Percentiles rank a stretch among this genome's conserved stretches.
Evolutionary conservation across 805 yeast genomes (phyloP).

Genomic region (Nadsonia fulvescens): DNA sequence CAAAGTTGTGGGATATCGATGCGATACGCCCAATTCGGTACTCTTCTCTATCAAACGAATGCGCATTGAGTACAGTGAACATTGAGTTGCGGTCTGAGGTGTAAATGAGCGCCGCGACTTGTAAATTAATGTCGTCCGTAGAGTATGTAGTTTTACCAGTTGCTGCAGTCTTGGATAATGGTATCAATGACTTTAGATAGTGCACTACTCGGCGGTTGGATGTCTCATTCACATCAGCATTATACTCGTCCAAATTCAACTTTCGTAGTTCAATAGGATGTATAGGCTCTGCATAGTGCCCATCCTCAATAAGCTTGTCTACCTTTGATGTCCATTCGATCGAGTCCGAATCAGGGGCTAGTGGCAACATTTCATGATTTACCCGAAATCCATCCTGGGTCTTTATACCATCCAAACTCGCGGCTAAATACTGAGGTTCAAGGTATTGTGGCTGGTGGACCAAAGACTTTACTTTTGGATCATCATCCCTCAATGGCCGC

Average conservation of each 20-base stretch:
- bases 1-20: slow-evolving; percentile 16
- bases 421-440: no score
- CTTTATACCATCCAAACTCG: slow-evolving; percentile 4
- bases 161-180: slow-evolving; percentile 11
- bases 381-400: slow-evolving; percentile 8
- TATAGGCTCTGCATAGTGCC: slow-evolving; percentile 5
- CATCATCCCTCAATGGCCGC: slow-evolving; percentile 5
- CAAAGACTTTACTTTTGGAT: slow-evolving; percentile 6
- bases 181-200: slow-evolving; percentile 14
- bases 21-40: slow-evolving; percentile 12
- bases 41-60: no score
- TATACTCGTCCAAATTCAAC: slow-evolving; percentile 11
- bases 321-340: slow-evolving; percentile 9
- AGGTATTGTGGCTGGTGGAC: slow-evolving; percentile 8
- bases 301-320: slow-evolving; percentile 3
- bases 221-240: slow-evolving; percentile 2
- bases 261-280: slow-evolving; percentile 17
- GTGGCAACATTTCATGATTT: slow-evolving; percentile 11
- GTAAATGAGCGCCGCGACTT: slow-evolving; percentile 16
- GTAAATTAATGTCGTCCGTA: slow-evolving; percentile 11
- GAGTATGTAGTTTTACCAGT: no score
- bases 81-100: slow-evolving; percentile 19
- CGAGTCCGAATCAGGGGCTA: slow-evolving; percentile 14
- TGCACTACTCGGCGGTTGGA: slow-evolving; percentile 8
- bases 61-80: slow-evolving; percentile 15